A percentile compares a stretch with the other conserved stretches of the same genome.
These are phyloP conservation scores for Fusarium pseudoanthophilum DNA, from an alignment of 2,329 filamentous ascomycete species.

Conservation along the genomic window DNA sequence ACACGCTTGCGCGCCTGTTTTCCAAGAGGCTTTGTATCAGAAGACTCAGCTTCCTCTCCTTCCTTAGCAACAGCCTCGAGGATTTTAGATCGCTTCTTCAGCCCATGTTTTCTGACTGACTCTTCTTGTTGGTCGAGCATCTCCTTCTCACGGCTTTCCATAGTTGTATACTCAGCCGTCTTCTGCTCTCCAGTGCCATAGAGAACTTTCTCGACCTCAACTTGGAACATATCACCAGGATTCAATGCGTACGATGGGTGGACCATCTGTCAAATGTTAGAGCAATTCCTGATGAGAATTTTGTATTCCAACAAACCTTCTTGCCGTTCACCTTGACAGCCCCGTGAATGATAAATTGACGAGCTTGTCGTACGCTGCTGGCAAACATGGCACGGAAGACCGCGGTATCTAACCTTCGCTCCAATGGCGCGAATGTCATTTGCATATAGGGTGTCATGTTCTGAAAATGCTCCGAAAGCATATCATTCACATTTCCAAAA, in stretches of 20 bases:
- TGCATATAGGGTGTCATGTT: conserved; percentile 87
- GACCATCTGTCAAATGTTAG: conserved; percentile 72
- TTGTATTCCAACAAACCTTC: conserved; percentile 70
- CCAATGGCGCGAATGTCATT: conserved; percentile 93
- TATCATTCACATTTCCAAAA: conserved; percentile 49
- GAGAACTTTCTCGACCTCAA: conserved; percentile 88
- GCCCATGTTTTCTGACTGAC: conserved; percentile 36
- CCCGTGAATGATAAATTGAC: conserved; percentile 94
- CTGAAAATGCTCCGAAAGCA: conserved; percentile 49
- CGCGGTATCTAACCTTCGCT: conserved; percentile 92
- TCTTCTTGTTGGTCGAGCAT: conserved; percentile 42
- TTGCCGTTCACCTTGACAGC: conserved; percentile 96
- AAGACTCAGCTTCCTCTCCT: conserved; percentile 33
- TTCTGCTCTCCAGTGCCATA: conserved; percentile 85
- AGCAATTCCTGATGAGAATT: not conserved
- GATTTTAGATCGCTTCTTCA: conserved; percentile 32
- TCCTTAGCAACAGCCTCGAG: conserved; percentile 34
- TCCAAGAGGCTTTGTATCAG: conserved; percentile 28
- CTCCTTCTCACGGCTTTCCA: conserved; percentile 41
- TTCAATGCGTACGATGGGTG: conserved; percentile 95
- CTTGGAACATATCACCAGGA: conserved; percentile 98
- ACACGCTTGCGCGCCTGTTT: conserved; percentile 29
- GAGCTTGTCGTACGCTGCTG: conserved; percentile 89
- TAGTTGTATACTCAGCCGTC: conserved; percentile 47
- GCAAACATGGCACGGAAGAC: conserved; percentile 95